Conservation (phyloP, 2,329 filamentous ascomycete genomes). For the Neofusicoccum cordaticola region DNA sequence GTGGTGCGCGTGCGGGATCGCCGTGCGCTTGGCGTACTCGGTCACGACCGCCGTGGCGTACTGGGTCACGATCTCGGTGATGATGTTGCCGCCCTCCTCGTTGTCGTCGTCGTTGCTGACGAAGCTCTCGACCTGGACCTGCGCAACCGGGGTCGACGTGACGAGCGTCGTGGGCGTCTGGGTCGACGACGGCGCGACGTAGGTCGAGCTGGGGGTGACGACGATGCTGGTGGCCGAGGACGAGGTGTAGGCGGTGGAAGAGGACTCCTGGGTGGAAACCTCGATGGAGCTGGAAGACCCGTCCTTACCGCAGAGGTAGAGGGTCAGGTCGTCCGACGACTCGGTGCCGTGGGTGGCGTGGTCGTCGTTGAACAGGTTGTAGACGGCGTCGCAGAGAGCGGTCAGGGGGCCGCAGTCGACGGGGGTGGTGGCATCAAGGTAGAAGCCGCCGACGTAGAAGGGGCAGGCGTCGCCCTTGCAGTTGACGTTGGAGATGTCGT, state of each 20-base stretch:
- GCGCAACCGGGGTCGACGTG: constrained; percentile 27
- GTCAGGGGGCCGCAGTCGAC: constrained; percentile 36
- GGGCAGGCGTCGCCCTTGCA: constrained; percentile 17
- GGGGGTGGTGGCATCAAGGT: constrained; percentile 21
- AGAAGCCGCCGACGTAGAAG: constrained; percentile 18
- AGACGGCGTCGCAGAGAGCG: constrained; percentile 28
- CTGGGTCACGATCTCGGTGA: constrained; percentile 25
- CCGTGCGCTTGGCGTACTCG: constrained; percentile 22
- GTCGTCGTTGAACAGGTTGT: constrained; percentile 32
- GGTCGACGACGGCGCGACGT: constrained; percentile 19
- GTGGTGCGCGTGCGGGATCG: constrained; percentile 22
- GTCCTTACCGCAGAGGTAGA: constrained; percentile 18
- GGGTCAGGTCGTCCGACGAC: constrained; percentile 16
- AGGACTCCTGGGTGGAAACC: not conserved
- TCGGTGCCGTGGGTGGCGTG: constrained; percentile 26
- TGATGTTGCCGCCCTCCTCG: constrained; percentile 1
- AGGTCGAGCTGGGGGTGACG: constrained; percentile 6
- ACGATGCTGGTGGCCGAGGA: constrained; percentile 18
- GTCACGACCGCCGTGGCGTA: constrained; percentile 21
- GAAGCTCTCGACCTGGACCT: constrained; percentile 32
- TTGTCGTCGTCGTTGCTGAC: not conserved
- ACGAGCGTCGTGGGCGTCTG: constrained; percentile 20
- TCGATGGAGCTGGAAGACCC: not conserved
- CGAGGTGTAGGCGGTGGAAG: constrained; percentile 19
- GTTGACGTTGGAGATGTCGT: constrained; percentile 19